phyloP scores from a whole-genome alignment of 176 grass and related monocot species.

The Zea mays region DNA sequence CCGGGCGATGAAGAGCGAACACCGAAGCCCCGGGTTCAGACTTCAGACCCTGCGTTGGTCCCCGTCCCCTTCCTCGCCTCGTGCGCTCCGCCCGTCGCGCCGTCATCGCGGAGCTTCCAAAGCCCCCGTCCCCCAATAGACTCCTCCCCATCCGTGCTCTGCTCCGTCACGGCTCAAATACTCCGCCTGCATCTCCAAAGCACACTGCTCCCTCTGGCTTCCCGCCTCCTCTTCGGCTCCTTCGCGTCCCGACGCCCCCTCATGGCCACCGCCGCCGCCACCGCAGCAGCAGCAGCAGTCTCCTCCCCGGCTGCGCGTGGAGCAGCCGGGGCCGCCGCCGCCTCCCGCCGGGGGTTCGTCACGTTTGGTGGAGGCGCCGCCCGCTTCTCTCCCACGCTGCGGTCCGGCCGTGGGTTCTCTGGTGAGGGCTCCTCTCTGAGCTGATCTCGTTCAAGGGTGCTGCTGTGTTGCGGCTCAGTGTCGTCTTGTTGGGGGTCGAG shows the following conservation, averaged over 20 bases:
- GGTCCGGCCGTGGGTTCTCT: slow-evolving; percentile 21
- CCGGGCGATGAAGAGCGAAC: not conserved
- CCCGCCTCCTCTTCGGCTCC: slow-evolving; percentile 26
- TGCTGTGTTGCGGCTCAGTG: not conserved
- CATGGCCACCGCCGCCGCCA: slow-evolving; percentile 38
- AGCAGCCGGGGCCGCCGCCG: not conserved
- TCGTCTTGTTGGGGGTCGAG: not conserved
- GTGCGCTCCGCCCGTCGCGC: slow-evolving; percentile 45
- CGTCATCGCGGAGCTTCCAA: slow-evolving; percentile 39
- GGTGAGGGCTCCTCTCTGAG: slow-evolving; percentile 10
- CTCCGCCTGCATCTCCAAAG: slow-evolving; percentile 6
- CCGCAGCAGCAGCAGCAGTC: slow-evolving; percentile 30
- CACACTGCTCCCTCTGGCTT: slow-evolving; percentile 47
- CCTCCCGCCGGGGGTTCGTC: slow-evolving; percentile 34
- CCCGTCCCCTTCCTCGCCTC: slow-evolving; percentile 15
- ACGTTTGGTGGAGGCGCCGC: slow-evolving; percentile 19
- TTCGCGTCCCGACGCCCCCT: slow-evolving; percentile 22
- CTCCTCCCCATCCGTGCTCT: not conserved
- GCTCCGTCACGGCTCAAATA: slow-evolving; percentile 29
- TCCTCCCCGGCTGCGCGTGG: slow-evolving; percentile 38
- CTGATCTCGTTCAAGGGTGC: not conserved
- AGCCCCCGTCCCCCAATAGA: not conserved
- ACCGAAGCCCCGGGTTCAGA: not conserved
- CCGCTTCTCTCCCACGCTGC: slow-evolving; percentile 24
- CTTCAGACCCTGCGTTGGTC: not conserved